Conservation (phyloP, 495 filamentous ascomycete genomes). For the Lophiotrema nucula region DNA sequence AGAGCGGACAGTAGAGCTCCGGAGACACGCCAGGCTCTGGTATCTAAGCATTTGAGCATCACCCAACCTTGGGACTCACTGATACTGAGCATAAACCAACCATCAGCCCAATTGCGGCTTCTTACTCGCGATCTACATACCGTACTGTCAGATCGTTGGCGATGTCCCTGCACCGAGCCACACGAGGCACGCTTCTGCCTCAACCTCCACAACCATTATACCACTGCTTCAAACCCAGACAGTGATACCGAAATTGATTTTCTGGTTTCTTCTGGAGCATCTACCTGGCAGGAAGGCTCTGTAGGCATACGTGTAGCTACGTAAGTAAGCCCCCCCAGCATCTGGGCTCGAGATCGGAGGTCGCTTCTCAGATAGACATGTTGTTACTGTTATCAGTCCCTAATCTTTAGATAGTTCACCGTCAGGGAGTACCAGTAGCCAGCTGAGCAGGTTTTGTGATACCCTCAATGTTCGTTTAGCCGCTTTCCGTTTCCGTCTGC, state of each 20-base stretch:
- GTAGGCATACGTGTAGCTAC: not conserved
- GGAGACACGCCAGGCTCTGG: too few relatives aligned
- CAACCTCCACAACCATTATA: not conserved
- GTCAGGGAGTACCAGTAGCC: not conserved
- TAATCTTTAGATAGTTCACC: too few relatives aligned
- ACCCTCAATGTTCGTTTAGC: not conserved
- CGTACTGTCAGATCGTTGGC: constrained; percentile 1
- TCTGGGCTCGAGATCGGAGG: not conserved
- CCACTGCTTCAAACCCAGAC: not conserved
- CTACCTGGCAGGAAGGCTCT: not conserved
- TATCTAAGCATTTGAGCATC: not conserved
- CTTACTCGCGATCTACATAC: constrained; percentile 3
- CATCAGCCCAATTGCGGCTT: not conserved
- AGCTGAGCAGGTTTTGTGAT: not conserved
- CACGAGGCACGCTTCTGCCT: constrained; percentile 2
- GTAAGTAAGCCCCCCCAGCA: not conserved
- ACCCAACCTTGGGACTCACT: not conserved
- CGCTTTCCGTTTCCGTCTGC: not conserved
- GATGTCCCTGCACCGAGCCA: not conserved
- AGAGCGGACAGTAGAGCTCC: too few relatives aligned
- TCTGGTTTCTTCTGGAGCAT: not conserved
- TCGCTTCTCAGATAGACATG: too few relatives aligned
- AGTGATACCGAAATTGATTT: constrained; percentile 1
- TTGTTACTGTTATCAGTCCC: too few relatives aligned
- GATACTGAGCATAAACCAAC: not conserved